phyloP scores from a whole-genome alignment of 164 flowering plant species.

The Magnolia changhungtana region DNA sequence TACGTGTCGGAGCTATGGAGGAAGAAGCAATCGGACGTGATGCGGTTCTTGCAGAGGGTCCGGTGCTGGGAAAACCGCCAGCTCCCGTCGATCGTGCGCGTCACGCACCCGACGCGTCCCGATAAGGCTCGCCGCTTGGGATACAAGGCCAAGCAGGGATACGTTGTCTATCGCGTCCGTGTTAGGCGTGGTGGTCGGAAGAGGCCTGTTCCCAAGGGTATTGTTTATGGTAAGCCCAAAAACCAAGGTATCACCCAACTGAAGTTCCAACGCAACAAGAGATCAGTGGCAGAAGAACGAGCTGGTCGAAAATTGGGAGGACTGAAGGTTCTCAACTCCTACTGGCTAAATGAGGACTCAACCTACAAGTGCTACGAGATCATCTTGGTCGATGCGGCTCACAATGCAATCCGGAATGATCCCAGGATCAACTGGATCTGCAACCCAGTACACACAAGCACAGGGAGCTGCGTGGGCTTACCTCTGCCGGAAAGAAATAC shows the following conservation, averaged over 20 bases:
- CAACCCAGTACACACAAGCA: conserved; percentile 50
- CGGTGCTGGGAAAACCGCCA: too few relatives aligned
- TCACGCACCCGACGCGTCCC: too few relatives aligned
- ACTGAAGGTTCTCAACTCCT: conserved; percentile 73
- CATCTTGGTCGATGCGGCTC: conserved; percentile 63
- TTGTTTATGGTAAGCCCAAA: conserved; percentile 40
- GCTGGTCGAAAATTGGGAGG: conserved; percentile 82
- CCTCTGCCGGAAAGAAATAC: conserved; percentile 55
- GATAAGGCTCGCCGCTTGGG: too few relatives aligned
- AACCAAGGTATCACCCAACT: conserved; percentile 53
- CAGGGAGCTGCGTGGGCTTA: conserved; percentile 54
- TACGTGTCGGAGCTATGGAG: too few relatives aligned
- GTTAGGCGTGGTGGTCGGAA: conserved; percentile 53
- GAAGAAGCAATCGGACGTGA: too few relatives aligned
- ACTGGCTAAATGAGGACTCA: conserved; percentile 81
- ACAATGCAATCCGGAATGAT: conserved; percentile 65
- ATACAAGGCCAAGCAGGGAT: too few relatives aligned
- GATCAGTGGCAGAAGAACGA: conserved; percentile 75
- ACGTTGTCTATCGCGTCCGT: conserved; percentile 70
- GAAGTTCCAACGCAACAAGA: conserved; percentile 72
- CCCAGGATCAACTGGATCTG: conserved; percentile 62
- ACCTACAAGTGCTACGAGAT: conserved; percentile 70
- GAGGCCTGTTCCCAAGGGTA: conserved; percentile 44
- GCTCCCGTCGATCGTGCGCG: too few relatives aligned
- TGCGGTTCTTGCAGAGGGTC: too few relatives aligned